Conservation (phyloP, 179 eudicot species). For the Beta lomatogona region DNA sequence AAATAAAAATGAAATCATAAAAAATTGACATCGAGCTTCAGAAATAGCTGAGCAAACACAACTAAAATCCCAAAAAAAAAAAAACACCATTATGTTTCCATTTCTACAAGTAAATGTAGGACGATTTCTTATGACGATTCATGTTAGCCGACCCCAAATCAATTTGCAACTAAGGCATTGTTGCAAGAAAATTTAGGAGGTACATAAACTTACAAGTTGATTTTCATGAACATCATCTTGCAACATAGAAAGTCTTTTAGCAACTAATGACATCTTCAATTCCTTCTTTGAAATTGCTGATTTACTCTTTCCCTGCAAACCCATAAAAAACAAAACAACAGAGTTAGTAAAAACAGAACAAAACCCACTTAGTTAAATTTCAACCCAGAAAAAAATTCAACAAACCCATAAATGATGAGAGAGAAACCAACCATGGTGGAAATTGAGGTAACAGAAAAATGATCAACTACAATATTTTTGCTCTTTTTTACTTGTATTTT, state of each 20-base stretch:
- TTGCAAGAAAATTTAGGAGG: neutral
- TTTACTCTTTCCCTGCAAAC: neutral
- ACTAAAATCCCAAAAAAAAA: no score
- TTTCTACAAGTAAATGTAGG: no score
- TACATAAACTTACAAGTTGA: neutral
- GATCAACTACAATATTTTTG: no score
- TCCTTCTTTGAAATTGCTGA: neutral
- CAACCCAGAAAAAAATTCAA: neutral
- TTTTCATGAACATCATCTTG: conserved; percentile 1
- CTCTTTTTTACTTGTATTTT: no score
- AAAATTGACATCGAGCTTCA: no score
- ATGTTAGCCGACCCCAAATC: no score
- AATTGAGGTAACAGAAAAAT: no score
- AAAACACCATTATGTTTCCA: no score
- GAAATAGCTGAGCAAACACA: no score
- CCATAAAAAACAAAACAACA: neutral
- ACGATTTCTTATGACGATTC: no score
- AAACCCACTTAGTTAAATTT: neutral
- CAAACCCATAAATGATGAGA: neutral
- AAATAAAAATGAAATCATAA: no score
- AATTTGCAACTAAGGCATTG: no score
- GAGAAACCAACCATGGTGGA: neutral
- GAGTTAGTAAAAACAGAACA: neutral
- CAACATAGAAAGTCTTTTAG: conserved; percentile 21
- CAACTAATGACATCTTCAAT: conserved; percentile 11